A percentile compares a stretch with the other conserved stretches of the same genome.
Conservation (phyloP, 441 rosid genomes). For the Pelargonium citronellum region DNA sequence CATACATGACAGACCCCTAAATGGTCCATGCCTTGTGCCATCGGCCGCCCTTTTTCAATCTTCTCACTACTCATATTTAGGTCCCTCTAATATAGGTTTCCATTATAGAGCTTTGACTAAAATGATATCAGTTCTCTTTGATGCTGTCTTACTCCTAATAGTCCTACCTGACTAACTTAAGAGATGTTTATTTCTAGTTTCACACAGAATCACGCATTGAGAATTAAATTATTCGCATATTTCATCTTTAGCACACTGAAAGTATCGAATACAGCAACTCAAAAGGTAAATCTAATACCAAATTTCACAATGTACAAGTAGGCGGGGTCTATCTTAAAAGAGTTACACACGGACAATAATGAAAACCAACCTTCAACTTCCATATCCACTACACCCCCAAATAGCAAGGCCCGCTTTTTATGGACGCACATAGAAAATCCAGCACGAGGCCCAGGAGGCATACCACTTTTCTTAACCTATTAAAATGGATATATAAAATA, state of each 20-base stretch:
- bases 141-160: not conserved
- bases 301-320: not conserved
- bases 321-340: not conserved
- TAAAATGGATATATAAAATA: conserved; percentile 16
- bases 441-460: conserved; percentile 96
- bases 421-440: conserved; percentile 91
- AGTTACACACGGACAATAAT: conserved; percentile 11
- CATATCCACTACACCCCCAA: conserved; percentile 96
- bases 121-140: not conserved
- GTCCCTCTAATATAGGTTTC: not conserved
- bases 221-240: not conserved
- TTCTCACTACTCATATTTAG: not conserved
- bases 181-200: not conserved
- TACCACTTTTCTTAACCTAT: conserved; percentile 90
- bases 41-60: too few species aligned
- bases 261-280: not conserved
- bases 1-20: too few species aligned
- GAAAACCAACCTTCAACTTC: conserved; percentile 72
- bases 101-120: not conserved
- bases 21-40: too few species aligned
- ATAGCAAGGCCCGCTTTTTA: conserved; percentile 88
- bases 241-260: not conserved
- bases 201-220: not conserved
- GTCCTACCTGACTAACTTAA: not conserved
- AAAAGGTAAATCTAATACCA: conserved; percentile 4